Evolutionary conservation across 164 flowering plant genomes (phyloP).

Genomic region (Vitis cinerea): DNA sequence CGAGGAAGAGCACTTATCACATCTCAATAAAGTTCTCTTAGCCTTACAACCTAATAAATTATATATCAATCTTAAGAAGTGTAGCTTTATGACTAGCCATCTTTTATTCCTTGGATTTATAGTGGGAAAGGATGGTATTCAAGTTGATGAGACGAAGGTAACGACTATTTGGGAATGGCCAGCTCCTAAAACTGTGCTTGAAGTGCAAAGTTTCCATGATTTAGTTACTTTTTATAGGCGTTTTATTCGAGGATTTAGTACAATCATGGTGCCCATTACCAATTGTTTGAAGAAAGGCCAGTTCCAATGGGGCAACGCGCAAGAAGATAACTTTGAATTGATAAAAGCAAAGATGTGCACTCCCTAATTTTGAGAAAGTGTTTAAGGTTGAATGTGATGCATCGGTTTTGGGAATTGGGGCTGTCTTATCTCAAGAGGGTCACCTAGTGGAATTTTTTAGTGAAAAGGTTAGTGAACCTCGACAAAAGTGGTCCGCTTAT

Average conservation of each 20-base stretch:
- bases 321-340: neutral
- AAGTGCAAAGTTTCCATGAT: neutral
- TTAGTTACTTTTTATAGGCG: neutral
- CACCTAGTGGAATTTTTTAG: slow-evolving; percentile 6
- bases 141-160: neutral
- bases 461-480: slow-evolving; percentile 13
- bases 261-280: neutral
- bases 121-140: neutral
- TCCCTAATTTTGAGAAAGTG: slow-evolving; percentile 7
- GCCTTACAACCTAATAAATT: neutral
- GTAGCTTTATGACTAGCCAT: neutral
- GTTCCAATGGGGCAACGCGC: neutral
- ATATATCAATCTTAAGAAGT: slow-evolving; percentile 3
- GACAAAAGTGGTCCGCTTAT: neutral
- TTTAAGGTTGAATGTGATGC: slow-evolving; percentile 15
- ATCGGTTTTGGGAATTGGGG: neutral
- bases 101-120: slow-evolving; percentile 1
- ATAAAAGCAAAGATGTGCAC: neutral
- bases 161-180: neutral
- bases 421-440: slow-evolving; percentile 4
- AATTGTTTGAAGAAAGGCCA: slow-evolving; percentile 6
- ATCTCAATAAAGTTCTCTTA: neutral
- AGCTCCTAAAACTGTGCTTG: neutral
- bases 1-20: no score
- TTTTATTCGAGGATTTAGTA: neutral